phyloP scores from a whole-genome alignment of 345 rosid species.

The Isatis tinctoria region DNA sequence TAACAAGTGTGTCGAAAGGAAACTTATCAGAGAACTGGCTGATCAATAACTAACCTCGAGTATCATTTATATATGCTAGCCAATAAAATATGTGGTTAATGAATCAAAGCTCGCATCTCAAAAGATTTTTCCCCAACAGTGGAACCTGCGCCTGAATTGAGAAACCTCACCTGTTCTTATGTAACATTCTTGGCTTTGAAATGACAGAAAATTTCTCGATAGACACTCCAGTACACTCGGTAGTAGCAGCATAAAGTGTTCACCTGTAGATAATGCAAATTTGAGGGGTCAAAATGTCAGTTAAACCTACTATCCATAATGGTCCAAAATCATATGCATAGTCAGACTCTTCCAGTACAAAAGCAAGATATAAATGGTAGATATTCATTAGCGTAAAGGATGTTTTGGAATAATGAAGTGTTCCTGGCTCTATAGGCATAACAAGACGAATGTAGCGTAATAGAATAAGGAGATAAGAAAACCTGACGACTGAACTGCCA shows the following conservation, averaged over 20 bases:
- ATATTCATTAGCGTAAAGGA: background rate
- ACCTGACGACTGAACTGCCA: conserved; percentile 90
- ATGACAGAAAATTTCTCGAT: conserved; percentile 71
- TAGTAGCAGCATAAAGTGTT: conserved; percentile 67
- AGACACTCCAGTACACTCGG: conserved; percentile 81
- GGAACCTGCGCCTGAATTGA: background rate
- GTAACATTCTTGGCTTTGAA: conserved; percentile 85
- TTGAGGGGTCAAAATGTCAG: background rate
- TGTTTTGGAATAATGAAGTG: background rate
- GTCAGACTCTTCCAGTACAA: background rate
- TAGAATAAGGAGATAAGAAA: conserved; percentile 4
- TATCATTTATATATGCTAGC: background rate
- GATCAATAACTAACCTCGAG: background rate
- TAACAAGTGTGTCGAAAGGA: background rate
- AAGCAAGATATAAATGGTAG: background rate
- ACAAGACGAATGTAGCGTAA: background rate
- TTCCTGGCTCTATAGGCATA: conserved; percentile 9
- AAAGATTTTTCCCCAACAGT: background rate
- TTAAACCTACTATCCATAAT: background rate
- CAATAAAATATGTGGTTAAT: background rate
- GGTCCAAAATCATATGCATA: background rate
- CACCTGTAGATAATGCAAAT: conserved; percentile 53
- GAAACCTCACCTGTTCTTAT: conserved; percentile 68
- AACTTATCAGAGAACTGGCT: conserved; percentile 10
- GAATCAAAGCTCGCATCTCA: background rate